Conservation (phyloP, 192 early-diverging fungal genomes). For the Backusella tuberculispora region DNA sequence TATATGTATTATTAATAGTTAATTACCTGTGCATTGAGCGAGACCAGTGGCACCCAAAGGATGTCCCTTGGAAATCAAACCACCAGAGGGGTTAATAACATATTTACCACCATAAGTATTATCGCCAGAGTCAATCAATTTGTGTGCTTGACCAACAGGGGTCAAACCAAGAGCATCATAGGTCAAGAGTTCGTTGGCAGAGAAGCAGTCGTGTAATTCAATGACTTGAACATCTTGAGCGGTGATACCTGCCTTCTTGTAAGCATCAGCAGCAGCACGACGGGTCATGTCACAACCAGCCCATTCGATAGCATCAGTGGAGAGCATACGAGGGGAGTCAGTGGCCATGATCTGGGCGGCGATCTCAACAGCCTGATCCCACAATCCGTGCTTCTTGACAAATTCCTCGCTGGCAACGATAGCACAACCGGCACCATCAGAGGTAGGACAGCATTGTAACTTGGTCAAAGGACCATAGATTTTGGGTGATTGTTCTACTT, state of each 20-base stretch:
- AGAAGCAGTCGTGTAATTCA: conserved; percentile 81
- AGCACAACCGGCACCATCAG: conserved; percentile 69
- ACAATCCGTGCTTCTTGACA: conserved; percentile 60
- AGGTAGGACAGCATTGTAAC: conserved; percentile 78
- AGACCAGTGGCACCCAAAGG: conserved; percentile 78
- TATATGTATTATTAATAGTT: conserved; percentile 34
- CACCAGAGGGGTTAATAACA: conserved; percentile 75
- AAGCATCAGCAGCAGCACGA: conserved; percentile 59
- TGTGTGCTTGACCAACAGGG: conserved; percentile 66
- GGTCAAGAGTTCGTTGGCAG: conserved; percentile 73
- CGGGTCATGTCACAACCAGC: conserved; percentile 75
- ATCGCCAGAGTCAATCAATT: conserved; percentile 57
- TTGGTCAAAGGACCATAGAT: conserved; percentile 76
- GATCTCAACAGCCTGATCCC: conserved; percentile 69
- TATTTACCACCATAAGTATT: conserved; percentile 65
- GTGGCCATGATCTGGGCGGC: conserved; percentile 73
- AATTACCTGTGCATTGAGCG: conserved; percentile 67
- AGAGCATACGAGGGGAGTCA: conserved; percentile 63
- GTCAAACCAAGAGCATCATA: conserved; percentile 75
- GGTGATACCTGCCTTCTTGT: conserved; percentile 60
- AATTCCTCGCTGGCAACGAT: conserved; percentile 72
- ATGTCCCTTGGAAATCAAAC: conserved; percentile 79
- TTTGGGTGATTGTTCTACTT: conserved; percentile 61
- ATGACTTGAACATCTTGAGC: conserved; percentile 66
- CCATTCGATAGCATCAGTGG: conserved; percentile 57